Percentiles rank a stretch among this genome's conserved stretches.
These are phyloP conservation scores for Fusarium setosum DNA, from an alignment of 2,329 filamentous ascomycete genomes.

Conservation along the genomic window DNA sequence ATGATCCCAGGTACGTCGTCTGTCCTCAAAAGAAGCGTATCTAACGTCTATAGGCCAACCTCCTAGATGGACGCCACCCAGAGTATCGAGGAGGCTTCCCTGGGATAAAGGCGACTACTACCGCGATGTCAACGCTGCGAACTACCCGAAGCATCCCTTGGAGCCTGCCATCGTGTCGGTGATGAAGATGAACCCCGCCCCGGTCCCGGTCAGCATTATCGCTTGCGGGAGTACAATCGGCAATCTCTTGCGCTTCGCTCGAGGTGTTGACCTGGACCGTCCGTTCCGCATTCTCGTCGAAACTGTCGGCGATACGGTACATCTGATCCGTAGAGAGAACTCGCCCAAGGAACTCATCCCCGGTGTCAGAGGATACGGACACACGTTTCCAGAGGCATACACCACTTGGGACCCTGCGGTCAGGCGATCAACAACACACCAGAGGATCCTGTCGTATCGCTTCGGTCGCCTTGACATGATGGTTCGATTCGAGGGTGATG, in stretches of 20 bases:
- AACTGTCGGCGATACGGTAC: conserved; percentile 64
- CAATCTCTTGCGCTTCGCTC: conserved; percentile 68
- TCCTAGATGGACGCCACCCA: conserved; percentile 36
- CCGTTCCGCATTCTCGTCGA: conserved; percentile 71
- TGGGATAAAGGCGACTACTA: conserved; percentile 61
- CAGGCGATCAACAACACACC: conserved; percentile 68
- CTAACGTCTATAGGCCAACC: conserved; percentile 35
- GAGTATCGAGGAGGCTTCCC: neutral
- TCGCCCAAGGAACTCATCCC: conserved; percentile 67
- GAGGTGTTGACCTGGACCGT: conserved; percentile 56
- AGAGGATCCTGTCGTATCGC: conserved; percentile 68
- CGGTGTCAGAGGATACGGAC: conserved; percentile 70
- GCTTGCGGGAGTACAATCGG: conserved; percentile 71
- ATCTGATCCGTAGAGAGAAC: conserved; percentile 72
- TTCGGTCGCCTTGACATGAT: conserved; percentile 56
- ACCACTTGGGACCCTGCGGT: conserved; percentile 71
- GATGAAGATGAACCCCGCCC: conserved; percentile 37
- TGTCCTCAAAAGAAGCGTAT: neutral
- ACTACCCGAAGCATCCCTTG: conserved; percentile 60
- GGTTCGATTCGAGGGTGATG: conserved; percentile 44
- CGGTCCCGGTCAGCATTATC: conserved; percentile 64
- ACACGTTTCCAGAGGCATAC: conserved; percentile 74
- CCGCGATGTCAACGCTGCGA: conserved; percentile 65
- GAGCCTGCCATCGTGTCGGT: conserved; percentile 61
- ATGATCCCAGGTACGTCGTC: conserved; percentile 52